A percentile compares a stretch with the other conserved stretches of the same genome.
Conservation (phyloP, 352 stramenopile species). For the Globisporangium yorkense region DNA sequence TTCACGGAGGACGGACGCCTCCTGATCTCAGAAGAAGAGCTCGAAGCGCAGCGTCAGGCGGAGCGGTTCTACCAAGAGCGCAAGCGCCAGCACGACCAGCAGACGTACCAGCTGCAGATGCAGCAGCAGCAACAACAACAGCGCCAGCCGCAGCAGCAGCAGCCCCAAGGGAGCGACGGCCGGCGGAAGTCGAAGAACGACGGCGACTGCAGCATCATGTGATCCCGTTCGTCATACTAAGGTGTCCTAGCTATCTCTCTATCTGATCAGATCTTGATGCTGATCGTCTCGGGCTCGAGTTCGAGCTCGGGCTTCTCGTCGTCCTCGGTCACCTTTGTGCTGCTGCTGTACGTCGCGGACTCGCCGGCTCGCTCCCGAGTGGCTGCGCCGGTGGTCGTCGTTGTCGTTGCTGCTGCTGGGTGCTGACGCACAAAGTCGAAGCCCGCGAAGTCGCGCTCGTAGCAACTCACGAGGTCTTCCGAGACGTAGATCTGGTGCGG, state of each 20-base stretch:
- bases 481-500: conserved; percentile 77
- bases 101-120: conserved; percentile 33
- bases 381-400: background rate
- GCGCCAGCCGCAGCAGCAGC: conserved; percentile 11
- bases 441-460: conserved; percentile 76
- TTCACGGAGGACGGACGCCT: conserved; percentile 49
- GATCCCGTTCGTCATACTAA: conserved; percentile 1
- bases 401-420: background rate
- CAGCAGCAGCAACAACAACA: conserved; percentile 26
- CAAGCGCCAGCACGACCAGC: conserved; percentile 42
- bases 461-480: conserved; percentile 52
- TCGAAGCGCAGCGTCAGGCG: conserved; percentile 64
- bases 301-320: conserved; percentile 56
- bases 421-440: conserved; percentile 73
- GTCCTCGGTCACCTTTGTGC: conserved; percentile 26
- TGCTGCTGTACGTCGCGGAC: conserved; percentile 19
- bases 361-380: background rate
- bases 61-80: conserved; percentile 71
- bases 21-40: conserved; percentile 49
- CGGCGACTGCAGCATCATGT: conserved; percentile 51
- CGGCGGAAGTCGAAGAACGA: conserved; percentile 9
- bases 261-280: conserved; percentile 51
- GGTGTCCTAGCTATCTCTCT: background rate
- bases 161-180: background rate
- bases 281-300: conserved; percentile 38